Evolutionary conservation across 192 early-diverging fungal species (phyloP).

Genomic region (Entophlyctis luteolus): DNA sequence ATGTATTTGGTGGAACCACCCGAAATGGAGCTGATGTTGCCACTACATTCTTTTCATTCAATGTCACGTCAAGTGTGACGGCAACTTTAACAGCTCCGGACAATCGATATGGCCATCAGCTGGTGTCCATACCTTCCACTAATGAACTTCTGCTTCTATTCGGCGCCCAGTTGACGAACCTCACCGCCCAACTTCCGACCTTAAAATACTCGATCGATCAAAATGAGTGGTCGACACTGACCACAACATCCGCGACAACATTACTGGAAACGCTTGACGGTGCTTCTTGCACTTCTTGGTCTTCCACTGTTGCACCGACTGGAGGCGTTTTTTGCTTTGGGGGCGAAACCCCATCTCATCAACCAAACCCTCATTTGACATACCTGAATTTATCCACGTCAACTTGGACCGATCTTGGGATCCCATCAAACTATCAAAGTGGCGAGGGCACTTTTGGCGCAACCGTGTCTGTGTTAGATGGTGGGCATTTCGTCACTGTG

Average conservation of each 20-base stretch:
- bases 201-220: background rate
- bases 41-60: background rate
- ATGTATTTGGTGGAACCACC: conserved; percentile 14
- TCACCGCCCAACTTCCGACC: background rate
- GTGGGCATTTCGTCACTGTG: background rate
- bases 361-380: conserved; percentile 13
- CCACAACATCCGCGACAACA: background rate
- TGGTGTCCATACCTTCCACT: background rate
- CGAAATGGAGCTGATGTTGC: background rate
- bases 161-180: background rate
- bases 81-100: background rate
- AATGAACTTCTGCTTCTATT: background rate
- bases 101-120: background rate
- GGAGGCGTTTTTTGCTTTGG: conserved; percentile 24
- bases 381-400: background rate
- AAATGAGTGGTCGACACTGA: background rate
- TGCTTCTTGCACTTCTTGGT: conserved; percentile 17
- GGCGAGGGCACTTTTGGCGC: conserved; percentile 4
- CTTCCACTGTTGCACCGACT: background rate
- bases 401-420: conserved; percentile 2
- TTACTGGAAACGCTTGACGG: conserved; percentile 3
- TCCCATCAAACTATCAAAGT: background rate
- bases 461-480: conserved; percentile 3
- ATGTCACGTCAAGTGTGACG: background rate
- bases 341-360: background rate